These are phyloP conservation scores for Leccinum subrobustum DNA, from an alignment of 1,284 basidiomycete genomes.

Conservation along the genomic window DNA sequence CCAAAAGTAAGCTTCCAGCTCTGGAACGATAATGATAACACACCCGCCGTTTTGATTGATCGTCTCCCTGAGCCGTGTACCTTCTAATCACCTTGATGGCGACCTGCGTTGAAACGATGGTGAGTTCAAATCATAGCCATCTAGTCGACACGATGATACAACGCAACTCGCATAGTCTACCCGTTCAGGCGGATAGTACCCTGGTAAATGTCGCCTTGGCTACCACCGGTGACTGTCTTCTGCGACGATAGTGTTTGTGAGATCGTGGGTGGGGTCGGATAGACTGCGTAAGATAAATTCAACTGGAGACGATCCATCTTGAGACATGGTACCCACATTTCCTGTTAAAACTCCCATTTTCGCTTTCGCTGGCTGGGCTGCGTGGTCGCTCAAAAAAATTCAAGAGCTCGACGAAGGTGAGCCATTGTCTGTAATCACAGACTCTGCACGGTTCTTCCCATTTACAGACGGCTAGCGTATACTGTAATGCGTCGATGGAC, in stretches of 20 bases:
- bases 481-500: neutral
- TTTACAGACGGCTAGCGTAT: slow-evolving; percentile 6
- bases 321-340: slow-evolving; percentile 13
- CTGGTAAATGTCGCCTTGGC: slow-evolving; percentile 22
- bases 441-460: neutral
- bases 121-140: neutral
- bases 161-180: slow-evolving; percentile 16
- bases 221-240: slow-evolving; percentile 21
- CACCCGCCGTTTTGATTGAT: slow-evolving; percentile 14
- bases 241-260: slow-evolving; percentile 13
- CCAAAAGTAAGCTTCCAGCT: neutral
- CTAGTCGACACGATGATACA: slow-evolving; percentile 1
- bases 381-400: neutral
- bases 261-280: slow-evolving; percentile 14
- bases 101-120: slow-evolving; percentile 12
- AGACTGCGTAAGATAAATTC: slow-evolving; percentile 14
- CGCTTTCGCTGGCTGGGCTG: slow-evolving; percentile 3
- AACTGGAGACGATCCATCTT: neutral
- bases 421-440: neutral
- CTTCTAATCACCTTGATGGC: slow-evolving; percentile 26
- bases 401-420: neutral
- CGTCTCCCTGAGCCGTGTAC: slow-evolving; percentile 18
- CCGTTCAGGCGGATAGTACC: slow-evolving; percentile 20
- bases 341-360: slow-evolving; percentile 9
- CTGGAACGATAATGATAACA: neutral